Conservation (phyloP, 2,329 filamentous ascomycete genomes). For the Orbilia brochopaga region DNA sequence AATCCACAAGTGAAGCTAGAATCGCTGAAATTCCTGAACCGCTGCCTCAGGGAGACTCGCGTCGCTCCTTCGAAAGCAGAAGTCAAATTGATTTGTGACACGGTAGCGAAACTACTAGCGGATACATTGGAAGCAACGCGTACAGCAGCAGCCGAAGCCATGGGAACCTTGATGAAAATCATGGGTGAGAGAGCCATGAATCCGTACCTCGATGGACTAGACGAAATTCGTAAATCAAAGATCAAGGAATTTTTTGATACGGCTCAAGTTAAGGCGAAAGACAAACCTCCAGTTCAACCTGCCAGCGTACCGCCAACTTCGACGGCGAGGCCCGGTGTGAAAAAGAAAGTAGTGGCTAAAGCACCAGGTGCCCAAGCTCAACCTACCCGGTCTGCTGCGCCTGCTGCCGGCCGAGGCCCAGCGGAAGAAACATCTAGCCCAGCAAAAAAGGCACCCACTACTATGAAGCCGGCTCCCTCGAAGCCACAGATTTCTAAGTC, state of each 20-base stretch:
- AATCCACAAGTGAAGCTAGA: conserved; percentile 98
- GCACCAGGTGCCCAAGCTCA: conserved; percentile 62
- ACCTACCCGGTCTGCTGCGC: conserved; percentile 56
- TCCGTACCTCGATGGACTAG: conserved; percentile 84
- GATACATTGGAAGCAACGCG: conserved; percentile 86
- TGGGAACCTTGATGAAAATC: conserved; percentile 98
- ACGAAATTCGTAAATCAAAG: conserved; percentile 94
- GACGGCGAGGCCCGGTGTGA: conserved; percentile 54
- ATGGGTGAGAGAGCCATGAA: conserved; percentile 96
- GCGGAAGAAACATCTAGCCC: conserved; percentile 59
- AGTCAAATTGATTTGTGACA: conserved; percentile 82
- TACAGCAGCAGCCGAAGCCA: conserved; percentile 85
- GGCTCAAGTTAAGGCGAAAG: conserved; percentile 84
- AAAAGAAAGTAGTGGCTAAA: conserved; percentile 65
- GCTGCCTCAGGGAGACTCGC: conserved; percentile 80
- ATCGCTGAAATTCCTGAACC: conserved; percentile 88
- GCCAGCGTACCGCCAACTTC: conserved; percentile 62
- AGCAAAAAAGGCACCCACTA: conserved; percentile 58
- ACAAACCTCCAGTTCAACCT: conserved; percentile 72
- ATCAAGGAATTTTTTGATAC: conserved; percentile 89
- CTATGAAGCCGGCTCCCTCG: conserved; percentile 63
- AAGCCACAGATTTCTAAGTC: conserved; percentile 49
- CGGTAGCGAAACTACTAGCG: conserved; percentile 83
- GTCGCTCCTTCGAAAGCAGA: conserved; percentile 85
- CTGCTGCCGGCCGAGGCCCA: conserved; percentile 57